Percentiles rank a stretch among this genome's conserved stretches.
phyloP scores from a whole-genome alignment of 805 yeast genomes.

The Monosporozyma yasuniensis region DNA sequence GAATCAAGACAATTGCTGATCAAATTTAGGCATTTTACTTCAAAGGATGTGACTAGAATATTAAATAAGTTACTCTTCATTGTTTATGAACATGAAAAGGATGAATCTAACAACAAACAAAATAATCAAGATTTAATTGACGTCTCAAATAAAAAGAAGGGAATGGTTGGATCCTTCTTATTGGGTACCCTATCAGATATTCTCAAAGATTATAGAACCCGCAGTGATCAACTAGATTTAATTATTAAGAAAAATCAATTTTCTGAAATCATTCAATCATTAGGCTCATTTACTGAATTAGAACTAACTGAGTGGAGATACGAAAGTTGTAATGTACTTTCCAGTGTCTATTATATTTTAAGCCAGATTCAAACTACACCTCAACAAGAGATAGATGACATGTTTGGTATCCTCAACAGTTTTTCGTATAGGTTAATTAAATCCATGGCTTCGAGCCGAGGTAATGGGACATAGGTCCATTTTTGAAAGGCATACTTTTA shows the following conservation, averaged over 20 bases:
- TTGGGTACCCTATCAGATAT: slow-evolving; percentile 13
- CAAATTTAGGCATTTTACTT: slow-evolving; percentile 9
- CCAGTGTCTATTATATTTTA: slow-evolving; percentile 5
- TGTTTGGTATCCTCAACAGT: slow-evolving; percentile 6
- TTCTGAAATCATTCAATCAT: slow-evolving; percentile 19
- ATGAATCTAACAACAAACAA: background rate
- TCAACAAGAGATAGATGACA: slow-evolving; percentile 2
- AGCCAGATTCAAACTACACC: background rate
- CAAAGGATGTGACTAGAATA: slow-evolving; percentile 13
- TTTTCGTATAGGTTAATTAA: slow-evolving; percentile 3
- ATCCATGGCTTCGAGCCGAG: slow-evolving; percentile 1
- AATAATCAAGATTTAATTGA: background rate
- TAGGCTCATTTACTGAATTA: slow-evolving; percentile 12
- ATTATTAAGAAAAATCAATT: slow-evolving; percentile 11
- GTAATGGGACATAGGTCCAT: background rate
- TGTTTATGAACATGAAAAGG: slow-evolving; percentile 6
- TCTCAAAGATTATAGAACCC: slow-evolving; percentile 1
- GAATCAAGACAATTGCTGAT: slow-evolving; percentile 20
- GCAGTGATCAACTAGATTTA: background rate
- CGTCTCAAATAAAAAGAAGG: background rate
- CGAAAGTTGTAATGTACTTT: slow-evolving; percentile 13
- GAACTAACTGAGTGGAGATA: slow-evolving; percentile 16
- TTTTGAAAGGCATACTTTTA: background rate
- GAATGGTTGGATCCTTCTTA: slow-evolving; percentile 13
- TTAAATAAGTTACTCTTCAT: slow-evolving; percentile 13